Percentiles rank a stretch among this genome's conserved stretches.
These are phyloP conservation scores for Quercus lobata DNA, from an alignment of 331 rosid species.

Conservation along the genomic window DNA sequence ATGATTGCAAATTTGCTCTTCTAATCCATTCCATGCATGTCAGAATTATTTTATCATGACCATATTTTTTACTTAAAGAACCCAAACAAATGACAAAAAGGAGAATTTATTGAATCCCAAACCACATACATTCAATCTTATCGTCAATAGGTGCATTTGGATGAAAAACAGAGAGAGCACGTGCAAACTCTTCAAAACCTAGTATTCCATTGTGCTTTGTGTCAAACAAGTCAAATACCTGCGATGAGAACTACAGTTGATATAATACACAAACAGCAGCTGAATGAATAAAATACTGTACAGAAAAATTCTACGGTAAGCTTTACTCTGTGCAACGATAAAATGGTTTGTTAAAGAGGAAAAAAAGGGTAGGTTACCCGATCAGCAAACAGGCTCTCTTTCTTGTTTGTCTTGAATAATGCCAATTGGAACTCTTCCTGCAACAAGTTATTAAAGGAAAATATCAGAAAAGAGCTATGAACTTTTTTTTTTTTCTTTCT, in stretches of 20 bases:
- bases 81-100: background rate
- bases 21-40: background rate
- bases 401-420: slow-evolving; percentile 91
- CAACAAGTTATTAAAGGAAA: slow-evolving; percentile 9
- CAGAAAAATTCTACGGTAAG: background rate
- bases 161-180: slow-evolving; percentile 92
- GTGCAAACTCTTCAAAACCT: slow-evolving; percentile 98
- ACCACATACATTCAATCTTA: slow-evolving; percentile 82
- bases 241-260: background rate
- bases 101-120: background rate
- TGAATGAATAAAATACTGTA: slow-evolving; percentile 10
- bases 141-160: slow-evolving; percentile 96
- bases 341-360: background rate
- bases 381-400: slow-evolving; percentile 93
- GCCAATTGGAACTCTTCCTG: slow-evolving; percentile 99
- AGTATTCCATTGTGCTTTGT: slow-evolving; percentile 95
- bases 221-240: slow-evolving; percentile 97
- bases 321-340: slow-evolving; percentile 1
- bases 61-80: background rate
- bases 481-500: too few species aligned
- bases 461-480: background rate
- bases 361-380: slow-evolving; percentile 49
- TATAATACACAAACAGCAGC: slow-evolving; percentile 1
- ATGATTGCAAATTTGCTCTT: background rate
- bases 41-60: background rate